These are phyloP conservation scores for Eleusine indica DNA, from an alignment of 176 grass and related monocot species.

Conservation along the genomic window DNA sequence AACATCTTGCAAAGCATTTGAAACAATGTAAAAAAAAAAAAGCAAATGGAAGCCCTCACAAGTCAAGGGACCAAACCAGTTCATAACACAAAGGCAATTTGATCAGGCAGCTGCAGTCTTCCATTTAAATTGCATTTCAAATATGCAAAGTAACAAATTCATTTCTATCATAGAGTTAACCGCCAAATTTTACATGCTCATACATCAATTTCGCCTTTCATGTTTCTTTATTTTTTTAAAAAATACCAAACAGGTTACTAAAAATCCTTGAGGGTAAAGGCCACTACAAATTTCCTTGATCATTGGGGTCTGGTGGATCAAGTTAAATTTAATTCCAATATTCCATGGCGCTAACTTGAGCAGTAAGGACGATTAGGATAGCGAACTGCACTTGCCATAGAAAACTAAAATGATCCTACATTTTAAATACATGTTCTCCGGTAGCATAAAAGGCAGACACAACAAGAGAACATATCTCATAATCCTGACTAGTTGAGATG, in stretches of 20 bases:
- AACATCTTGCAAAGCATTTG: neutral
- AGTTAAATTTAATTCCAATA: neutral
- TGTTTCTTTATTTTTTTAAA: conserved; percentile 7
- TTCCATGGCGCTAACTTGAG: neutral
- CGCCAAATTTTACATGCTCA: neutral
- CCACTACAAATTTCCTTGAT: neutral
- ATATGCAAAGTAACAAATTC: neutral
- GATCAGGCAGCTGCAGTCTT: neutral
- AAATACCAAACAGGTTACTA: neutral
- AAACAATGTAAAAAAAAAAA: conserved; percentile 27
- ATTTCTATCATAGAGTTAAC: neutral
- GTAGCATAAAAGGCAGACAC: neutral
- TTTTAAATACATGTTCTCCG: conserved; percentile 10
- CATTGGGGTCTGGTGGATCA: neutral
- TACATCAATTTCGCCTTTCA: neutral
- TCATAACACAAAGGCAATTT: neutral
- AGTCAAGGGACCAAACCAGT: neutral
- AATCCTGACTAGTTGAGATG: neutral
- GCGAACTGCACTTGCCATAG: neutral
- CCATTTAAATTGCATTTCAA: neutral
- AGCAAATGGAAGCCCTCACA: neutral
- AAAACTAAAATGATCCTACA: conserved; percentile 9
- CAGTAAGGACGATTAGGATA: neutral
- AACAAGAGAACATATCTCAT: conserved; percentile 1
- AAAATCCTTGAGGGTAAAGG: neutral